Evolutionary conservation across 2,329 filamentous ascomycete species (phyloP), one percentile per base, ranked within the genome.

Genomic region (Trichoderma hamatum): DNA sequence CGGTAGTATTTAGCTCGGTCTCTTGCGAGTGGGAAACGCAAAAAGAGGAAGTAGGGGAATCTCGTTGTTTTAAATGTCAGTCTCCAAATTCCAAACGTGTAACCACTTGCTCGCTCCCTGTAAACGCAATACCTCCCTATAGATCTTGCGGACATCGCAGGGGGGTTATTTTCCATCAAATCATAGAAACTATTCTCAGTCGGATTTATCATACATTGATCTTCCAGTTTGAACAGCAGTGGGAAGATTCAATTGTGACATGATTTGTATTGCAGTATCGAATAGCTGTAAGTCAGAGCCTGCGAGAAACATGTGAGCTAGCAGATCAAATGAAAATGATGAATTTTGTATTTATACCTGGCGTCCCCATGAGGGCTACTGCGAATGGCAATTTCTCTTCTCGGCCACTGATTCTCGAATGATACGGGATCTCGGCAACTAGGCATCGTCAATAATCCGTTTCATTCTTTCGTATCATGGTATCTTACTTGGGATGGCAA

Each of bases 341-440:
- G 21, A n/a, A 7, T 3, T 52, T 4, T 7, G 5, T 52, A 26
- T 1, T 13, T 21, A 26, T 52, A 52, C 49, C 49, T 52, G 49
- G 49, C 13, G 49, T 61, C 6, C 58, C 34, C 58, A 61, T 61
- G 3, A 61, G 26, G 1, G 58, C 58, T 21, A 61, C 58, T 10
- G 58, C n/a, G 34, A 61, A 61, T 11, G 58, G 58, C 14, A 61
- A 16, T 19, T 46, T 61, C 34, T 61, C 58, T 13, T 61, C 58
- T 26, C 34, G 58, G 14, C 36, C 30, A 16, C 26, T 61, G 6
- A 61, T 34, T 36, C 58, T 61, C 16, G 58, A 61, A 11, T 61
- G 34, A 46, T 61, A 61, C 5, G 58, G 34, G 6, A 61, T 28
- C 32, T 61, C 58, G 19, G 34, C 58, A 61, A 61, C 58, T 61